Evolutionary conservation across 1,284 basidiomycete genomes (phyloP), one percentile per base, ranked within the genome.

Genomic region (Singerocomus inundabilis): DNA sequence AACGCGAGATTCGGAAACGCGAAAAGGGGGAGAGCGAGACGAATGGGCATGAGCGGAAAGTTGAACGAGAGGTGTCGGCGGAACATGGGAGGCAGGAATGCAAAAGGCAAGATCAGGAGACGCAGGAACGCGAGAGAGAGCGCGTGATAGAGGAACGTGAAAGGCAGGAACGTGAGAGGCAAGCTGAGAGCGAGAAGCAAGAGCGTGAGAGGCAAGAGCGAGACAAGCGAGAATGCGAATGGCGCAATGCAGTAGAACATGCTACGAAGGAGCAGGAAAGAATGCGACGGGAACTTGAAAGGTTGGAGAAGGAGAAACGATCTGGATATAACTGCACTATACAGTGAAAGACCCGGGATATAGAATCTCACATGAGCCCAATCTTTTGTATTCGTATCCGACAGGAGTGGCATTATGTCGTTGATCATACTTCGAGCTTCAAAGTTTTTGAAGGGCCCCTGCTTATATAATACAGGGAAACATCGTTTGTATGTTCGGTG

Each of bases 1-100:
- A 57, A 53, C 52, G 54, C 15, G 46, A 53, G n/a, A 40, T 21
- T 35, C 21, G 39, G 47, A 50, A 56, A 28, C 53, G 40, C 28
- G 53, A 54, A 42, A 50, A 43, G 37, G 42, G 24, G 38, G 56
- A 51, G 6, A 45, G 26, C 1, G 51, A 50, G 15, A 47, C 25
- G 25, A 44, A 43, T 8, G 48, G 51, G 13, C 42, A 32, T 7
- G 43, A 35, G 18, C 37, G 12, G 5, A 47, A 42, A 7, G 44
- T 21, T 21, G 21, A 21, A 21, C 21, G 21, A 21, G 21, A 21
- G 21, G 21, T 21, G 4, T 21, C 21, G 4, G 21, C 4, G 21
- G 21, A 59, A 24, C 41, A 16, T 0, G 24, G 35, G 12, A 18
- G 12, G 30, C 15, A 6, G 5, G 29, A 43, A 2, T 30, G 9